Conservation (phyloP, 2,329 filamentous ascomycete species). For the Nothophoma quercina region DNA sequence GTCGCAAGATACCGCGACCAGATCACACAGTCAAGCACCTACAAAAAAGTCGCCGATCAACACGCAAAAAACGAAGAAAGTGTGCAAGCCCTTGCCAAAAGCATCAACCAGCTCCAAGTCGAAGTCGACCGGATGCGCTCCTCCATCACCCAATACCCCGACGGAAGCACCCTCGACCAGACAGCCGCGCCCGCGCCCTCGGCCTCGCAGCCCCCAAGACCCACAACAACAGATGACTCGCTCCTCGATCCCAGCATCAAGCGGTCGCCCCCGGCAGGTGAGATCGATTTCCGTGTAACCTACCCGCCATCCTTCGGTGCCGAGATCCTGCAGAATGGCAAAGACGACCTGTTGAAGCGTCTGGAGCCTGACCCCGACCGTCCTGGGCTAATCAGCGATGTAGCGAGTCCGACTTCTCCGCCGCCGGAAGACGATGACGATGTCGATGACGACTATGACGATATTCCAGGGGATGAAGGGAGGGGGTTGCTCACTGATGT, state of each 20-base stretch:
- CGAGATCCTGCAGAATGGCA: constrained; percentile 59
- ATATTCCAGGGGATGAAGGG: constrained; percentile 72
- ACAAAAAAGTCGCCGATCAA: constrained; percentile 48
- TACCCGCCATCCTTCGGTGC: constrained; percentile 58
- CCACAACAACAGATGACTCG: constrained; percentile 38
- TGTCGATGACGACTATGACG: constrained; percentile 77
- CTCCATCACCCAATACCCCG: constrained; percentile 38
- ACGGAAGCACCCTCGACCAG: constrained; percentile 25
- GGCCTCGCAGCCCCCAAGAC: constrained; percentile 29
- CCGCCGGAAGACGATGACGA: constrained; percentile 68
- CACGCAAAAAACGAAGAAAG: constrained; percentile 50
- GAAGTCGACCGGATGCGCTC: constrained; percentile 50
- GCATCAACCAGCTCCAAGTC: constrained; percentile 51
- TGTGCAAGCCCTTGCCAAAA: constrained; percentile 50
- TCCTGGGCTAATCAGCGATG: constrained; percentile 48
- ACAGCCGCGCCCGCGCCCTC: constrained; percentile 20
- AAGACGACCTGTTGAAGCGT: constrained; percentile 60
- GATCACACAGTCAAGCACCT: constrained; percentile 45
- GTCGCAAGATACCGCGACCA: constrained; percentile 51
- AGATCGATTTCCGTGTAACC: constrained; percentile 59
- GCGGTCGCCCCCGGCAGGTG: constrained; percentile 49
- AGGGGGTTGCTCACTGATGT: constrained; percentile 91
- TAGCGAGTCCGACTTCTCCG: constrained; percentile 51
- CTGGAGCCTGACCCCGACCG: constrained; percentile 56
- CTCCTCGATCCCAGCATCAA: constrained; percentile 47